Base-by-base conservation (phyloP, 805 yeast species). In the Suhomyces sp. region DNA sequence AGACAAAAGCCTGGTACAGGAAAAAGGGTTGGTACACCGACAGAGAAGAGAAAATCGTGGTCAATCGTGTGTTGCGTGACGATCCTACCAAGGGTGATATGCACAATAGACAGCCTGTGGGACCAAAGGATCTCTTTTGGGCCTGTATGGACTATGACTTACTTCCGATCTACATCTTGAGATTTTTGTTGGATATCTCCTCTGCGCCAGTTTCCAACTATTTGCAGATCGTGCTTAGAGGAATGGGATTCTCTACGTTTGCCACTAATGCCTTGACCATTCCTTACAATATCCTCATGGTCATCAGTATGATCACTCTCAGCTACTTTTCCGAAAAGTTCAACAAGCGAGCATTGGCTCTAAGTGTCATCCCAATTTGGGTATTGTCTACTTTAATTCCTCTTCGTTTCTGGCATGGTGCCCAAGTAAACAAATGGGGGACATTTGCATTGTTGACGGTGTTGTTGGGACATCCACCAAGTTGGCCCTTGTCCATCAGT, bases 81-180 rank as follows among this genome's bases (percentile, higher is more conserved):
- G 89, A 85, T 60, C 88, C 88, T 6, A 60, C 73, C 4, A 75
- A 75, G 56, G 87, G 87, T 23, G 86, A 82, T 55, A 82, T 83
- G 87, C 74, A 83, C 61, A 84, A 84, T 61, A 72, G 86, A 61
- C 80, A 80, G 58, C 83, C 84, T 5, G 63, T 85, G 17, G 64
- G 75, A 2, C 56, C 69, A 5, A 71, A 62, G 46, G 73, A 70
- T 64, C 56, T 85, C 15, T 63, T 68, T 58, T 58, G 67, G 19
- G 68, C 82, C 3, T 48, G 82, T 10, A 44, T 57, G 1, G 88
- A 85, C 60, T 52, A 49, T 24, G 56, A 56, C 29, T 26, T 54
- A 35, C 35, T 56, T 3, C 57, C 60, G 3, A 46, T 56, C 15
- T 57, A 53, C 44, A 48, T 57, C n/a, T 56, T 65, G 6, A 61